Evolutionary conservation across 768 basidiomycete species (phyloP), one percentile per base, ranked within the genome.

Genomic region (Sistotremastrum suecicum): DNA sequence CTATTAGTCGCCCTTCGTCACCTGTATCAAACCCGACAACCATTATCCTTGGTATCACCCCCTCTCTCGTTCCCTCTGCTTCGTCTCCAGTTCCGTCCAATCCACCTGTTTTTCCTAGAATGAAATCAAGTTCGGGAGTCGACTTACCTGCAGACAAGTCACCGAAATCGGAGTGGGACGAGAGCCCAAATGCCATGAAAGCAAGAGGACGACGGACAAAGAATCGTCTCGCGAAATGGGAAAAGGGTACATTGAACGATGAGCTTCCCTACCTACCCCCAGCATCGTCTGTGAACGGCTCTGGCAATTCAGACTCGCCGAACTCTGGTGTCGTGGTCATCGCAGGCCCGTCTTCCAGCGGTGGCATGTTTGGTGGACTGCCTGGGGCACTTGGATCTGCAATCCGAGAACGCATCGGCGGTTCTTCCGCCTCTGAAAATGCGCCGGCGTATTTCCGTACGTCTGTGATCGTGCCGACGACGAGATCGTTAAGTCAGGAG

Each of bases 41-140:
- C 5, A 87, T 95, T 41, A 69, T 95, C 11, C 84, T 94, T 54
- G 88, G 89, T n/a, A 77, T 87, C 55, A 80, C 83, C 0, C 88
- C 90, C 30, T 65, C 84, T 3, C 63, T 89, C n/a, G 64, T 75
- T 9, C 70, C 74, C n/a, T 65, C 74, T 7, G 51, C 57, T 54
- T 41, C 61, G 54, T 49, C 65, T 5, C 47, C 65, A 4, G 51
- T 65, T 11, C 45, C 58, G 4, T 11, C 62, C 5, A 48, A 67
- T 9, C 48, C 41, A 39, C 44, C 34, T 5, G 31, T 48, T 41
- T 37, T 41, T 36, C 39, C 9, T 37, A 11, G 47, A 41, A 39
- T 37, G 42, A 29, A 45, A 38, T 34, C 50, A 43, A 9, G 39
- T 8, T n/a, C 30, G 12, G 37, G 37, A 10, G 6, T 30, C 7